Conservation (phyloP, 179 eudicot genomes). For the Silene vulgaris region DNA sequence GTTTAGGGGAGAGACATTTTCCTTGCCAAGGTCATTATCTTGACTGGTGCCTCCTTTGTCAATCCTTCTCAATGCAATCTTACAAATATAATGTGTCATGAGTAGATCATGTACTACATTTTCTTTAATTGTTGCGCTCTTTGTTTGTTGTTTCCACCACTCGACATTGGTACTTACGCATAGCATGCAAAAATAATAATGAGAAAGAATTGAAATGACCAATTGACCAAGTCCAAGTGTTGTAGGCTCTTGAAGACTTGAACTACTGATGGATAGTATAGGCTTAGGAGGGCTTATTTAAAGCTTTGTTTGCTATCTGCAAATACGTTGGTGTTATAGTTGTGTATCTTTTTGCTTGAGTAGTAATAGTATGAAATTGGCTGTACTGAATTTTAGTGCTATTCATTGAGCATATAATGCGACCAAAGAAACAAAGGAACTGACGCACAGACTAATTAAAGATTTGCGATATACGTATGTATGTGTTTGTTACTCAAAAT, state of each 20-base stretch:
- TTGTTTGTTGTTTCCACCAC: no score
- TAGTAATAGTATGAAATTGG: not conserved
- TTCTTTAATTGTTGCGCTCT: no score
- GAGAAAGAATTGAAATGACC: not conserved
- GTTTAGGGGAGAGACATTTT: conserved; percentile 7
- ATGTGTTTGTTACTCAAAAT: no score
- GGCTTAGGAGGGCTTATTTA: not conserved
- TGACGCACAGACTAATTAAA: no score
- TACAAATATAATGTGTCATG: no score
- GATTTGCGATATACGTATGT: no score
- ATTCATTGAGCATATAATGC: not conserved
- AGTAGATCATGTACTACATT: no score
- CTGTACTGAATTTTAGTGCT: not conserved
- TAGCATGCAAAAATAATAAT: not conserved
- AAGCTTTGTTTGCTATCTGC: conserved; percentile 1
- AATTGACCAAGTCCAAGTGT: no score
- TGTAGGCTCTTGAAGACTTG: no score
- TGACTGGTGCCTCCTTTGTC: not conserved
- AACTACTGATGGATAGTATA: not conserved
- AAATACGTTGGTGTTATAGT: not conserved
- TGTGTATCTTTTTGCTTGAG: not conserved
- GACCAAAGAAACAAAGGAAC: not conserved
- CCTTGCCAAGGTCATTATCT: not conserved
- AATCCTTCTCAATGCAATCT: not conserved
- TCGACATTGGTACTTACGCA: no score